Evolutionary conservation across 805 yeast genomes (phyloP).

Genomic region (Zygoascus biomembranicola): DNA sequence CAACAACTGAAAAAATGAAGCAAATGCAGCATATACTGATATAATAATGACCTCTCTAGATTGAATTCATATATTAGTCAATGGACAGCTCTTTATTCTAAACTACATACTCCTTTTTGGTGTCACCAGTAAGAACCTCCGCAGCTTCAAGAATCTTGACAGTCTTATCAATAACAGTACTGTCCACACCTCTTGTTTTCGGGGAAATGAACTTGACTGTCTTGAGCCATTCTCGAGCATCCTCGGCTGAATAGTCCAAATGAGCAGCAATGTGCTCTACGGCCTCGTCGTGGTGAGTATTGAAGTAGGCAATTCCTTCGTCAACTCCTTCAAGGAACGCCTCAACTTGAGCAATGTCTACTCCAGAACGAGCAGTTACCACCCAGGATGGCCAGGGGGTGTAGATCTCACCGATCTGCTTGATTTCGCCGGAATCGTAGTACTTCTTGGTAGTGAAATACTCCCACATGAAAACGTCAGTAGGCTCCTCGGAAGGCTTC

Average conservation of each 20-base stretch:
- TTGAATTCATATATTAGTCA: background rate
- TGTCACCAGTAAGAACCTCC: slow-evolving; percentile 37
- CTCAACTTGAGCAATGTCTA: slow-evolving; percentile 24
- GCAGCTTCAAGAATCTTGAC: slow-evolving; percentile 51
- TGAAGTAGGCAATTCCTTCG: slow-evolving; percentile 62
- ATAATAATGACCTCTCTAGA: no score
- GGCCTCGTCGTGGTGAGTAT: slow-evolving; percentile 53
- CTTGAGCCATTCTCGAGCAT: slow-evolving; percentile 73
- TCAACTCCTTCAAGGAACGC: slow-evolving; percentile 48
- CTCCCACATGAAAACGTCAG: slow-evolving; percentile 96
- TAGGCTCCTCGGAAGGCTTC: slow-evolving; percentile 34
- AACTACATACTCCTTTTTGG: background rate
- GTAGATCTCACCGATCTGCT: slow-evolving; percentile 75
- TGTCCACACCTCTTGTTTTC: slow-evolving; percentile 42
- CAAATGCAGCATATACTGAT: no score
- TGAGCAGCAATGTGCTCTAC: slow-evolving; percentile 53
- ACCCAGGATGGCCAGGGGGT: slow-evolving; percentile 99
- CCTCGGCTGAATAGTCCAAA: slow-evolving; percentile 68
- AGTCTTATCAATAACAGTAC: slow-evolving; percentile 46
- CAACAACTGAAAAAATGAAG: no score
- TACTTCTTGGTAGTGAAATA: slow-evolving; percentile 81
- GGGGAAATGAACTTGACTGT: slow-evolving; percentile 58
- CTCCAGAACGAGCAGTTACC: slow-evolving; percentile 43
- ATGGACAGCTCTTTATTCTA: background rate
- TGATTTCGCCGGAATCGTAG: slow-evolving; percentile 73